Percentiles rank a stretch among this genome's conserved stretches.
phyloP scores from a whole-genome alignment of 352 stramenopile genomes.

The Phytopythium oedochilum region DNA sequence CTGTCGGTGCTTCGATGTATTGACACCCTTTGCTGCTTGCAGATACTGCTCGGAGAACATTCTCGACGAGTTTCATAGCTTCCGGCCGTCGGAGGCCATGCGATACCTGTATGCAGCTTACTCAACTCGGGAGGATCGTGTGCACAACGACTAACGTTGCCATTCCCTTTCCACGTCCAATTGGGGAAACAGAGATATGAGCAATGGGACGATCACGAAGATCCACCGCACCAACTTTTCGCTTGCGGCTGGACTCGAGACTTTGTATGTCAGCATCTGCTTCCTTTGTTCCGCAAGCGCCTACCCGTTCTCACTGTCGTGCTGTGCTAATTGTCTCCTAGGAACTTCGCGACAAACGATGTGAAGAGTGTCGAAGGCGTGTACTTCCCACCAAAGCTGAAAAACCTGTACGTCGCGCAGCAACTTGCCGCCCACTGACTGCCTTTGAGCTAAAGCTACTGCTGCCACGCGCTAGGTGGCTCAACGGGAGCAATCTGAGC shows the following conservation, averaged over 20 bases:
- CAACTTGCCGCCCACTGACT: conserved; percentile 2
- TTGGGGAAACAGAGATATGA: background rate
- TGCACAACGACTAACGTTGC: too few species aligned
- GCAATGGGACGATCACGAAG: conserved; percentile 3
- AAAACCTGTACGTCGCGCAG: conserved; percentile 15
- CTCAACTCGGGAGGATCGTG: too few species aligned
- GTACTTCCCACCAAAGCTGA: conserved; percentile 18
- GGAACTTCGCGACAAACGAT: conserved; percentile 17
- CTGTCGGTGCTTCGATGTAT: background rate
- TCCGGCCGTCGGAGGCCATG: background rate
- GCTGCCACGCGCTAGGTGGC: background rate
- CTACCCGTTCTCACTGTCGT: background rate
- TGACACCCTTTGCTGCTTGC: background rate
- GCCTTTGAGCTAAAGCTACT: background rate
- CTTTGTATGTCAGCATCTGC: background rate
- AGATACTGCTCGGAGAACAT: conserved; percentile 3
- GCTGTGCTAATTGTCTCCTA: conserved; percentile 4
- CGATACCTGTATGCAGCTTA: background rate
- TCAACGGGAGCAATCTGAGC: conserved; percentile 22
- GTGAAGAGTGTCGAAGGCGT: conserved; percentile 17
- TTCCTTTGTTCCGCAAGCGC: background rate
- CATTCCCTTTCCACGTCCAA: background rate
- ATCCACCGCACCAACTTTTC: conserved; percentile 3
- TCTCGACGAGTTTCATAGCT: background rate
- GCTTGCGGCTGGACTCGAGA: background rate